These are phyloP conservation scores for Aphanomyces invadans DNA, from an alignment of 352 stramenopile genomes.

Conservation along the genomic window DNA sequence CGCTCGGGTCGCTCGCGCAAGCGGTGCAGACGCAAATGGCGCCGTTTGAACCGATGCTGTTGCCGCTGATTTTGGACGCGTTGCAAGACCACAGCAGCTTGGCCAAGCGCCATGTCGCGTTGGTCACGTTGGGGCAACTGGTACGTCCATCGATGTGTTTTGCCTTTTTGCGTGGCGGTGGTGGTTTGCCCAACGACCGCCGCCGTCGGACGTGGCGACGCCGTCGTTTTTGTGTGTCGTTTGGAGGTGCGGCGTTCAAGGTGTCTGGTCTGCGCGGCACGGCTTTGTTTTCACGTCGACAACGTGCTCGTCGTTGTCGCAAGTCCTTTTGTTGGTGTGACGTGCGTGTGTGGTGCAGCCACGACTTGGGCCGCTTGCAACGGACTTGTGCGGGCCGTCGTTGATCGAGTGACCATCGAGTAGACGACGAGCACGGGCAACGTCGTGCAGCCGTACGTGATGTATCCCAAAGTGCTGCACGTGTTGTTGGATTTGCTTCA, in stretches of 20 bases:
- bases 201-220: no score
- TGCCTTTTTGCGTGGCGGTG: no score
- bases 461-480: constrained; percentile 92
- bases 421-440: constrained; percentile 84
- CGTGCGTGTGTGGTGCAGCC: no score
- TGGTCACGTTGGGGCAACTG: constrained; percentile 94
- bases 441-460: constrained; percentile 92
- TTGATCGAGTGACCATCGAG: no score
- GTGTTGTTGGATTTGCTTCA: constrained; percentile 92
- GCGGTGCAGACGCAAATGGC: constrained; percentile 86
- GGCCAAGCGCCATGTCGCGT: constrained; percentile 92
- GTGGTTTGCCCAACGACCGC: no score
- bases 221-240: no score
- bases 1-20: constrained; percentile 86
- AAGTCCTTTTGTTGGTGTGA: no score
- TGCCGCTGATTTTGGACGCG: constrained; percentile 94
- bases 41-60: constrained; percentile 91
- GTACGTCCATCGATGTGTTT: no score
- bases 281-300: no score
- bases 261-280: no score
- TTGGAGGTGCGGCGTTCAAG: no score
- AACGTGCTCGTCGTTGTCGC: no score
- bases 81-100: constrained; percentile 94
- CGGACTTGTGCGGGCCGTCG: background rate
- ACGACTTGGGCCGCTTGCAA: background rate